Percentiles rank a stretch among this genome's conserved stretches.
Evolutionary conservation across 2,329 filamentous ascomycete species (phyloP).

Genomic region (Cladosporium sp.): DNA sequence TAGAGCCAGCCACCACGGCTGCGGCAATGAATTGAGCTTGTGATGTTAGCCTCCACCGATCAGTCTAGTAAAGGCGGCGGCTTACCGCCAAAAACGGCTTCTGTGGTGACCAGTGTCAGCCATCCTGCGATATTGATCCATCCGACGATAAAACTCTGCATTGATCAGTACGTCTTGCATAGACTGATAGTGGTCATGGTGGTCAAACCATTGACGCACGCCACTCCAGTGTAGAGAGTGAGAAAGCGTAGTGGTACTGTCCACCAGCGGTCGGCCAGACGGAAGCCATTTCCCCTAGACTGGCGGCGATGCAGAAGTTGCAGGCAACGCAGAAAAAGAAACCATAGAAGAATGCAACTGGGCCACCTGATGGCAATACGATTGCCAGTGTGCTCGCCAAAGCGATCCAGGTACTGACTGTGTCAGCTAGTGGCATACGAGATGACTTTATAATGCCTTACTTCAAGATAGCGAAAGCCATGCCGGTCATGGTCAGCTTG

Average conservation of each 20-base stretch:
- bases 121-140: conserved; percentile 66
- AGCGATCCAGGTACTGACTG: conserved; percentile 47
- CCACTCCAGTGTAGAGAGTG: background rate
- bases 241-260: conserved; percentile 55
- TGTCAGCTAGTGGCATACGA: background rate
- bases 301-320: conserved; percentile 62
- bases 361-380: conserved; percentile 63
- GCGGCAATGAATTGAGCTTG: conserved; percentile 2
- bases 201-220: background rate
- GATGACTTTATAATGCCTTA: conserved; percentile 19
- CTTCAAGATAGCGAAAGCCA: conserved; percentile 56
- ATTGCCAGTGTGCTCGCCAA: conserved; percentile 51
- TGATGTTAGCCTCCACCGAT: background rate
- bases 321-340: conserved; percentile 50
- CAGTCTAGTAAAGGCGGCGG: no score
- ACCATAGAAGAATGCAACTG: conserved; percentile 66
- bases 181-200: background rate
- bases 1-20: background rate
- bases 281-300: conserved; percentile 64
- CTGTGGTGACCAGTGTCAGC: conserved; percentile 62
- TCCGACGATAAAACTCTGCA: conserved; percentile 25
- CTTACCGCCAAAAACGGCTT: conserved; percentile 60
- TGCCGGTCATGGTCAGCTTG: conserved; percentile 52
- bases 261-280: conserved; percentile 55
- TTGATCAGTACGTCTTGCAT: background rate